Conservation (phyloP, 306 rosid species). For the Cercis canadensis region DNA sequence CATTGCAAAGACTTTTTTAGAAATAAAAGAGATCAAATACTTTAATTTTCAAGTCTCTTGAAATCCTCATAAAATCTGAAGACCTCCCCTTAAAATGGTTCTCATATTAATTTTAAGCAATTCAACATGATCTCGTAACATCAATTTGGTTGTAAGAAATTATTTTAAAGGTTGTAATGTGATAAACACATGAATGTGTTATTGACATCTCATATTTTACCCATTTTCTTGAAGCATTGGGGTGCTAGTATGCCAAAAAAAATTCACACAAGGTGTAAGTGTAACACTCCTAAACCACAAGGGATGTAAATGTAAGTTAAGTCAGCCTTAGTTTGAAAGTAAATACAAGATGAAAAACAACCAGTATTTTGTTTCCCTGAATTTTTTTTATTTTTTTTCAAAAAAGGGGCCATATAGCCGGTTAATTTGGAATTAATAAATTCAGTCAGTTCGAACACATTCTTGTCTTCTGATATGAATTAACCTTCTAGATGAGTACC, state of each 20-base stretch:
- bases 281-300: slow-evolving; percentile 12
- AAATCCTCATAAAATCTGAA: slow-evolving; percentile 5
- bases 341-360: slow-evolving; percentile 11
- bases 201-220: slow-evolving; percentile 19
- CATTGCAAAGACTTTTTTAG: neutral
- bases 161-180: neutral
- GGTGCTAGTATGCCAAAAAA: neutral
- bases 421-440: slow-evolving; percentile 10
- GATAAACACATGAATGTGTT: neutral
- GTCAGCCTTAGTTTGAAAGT: slow-evolving; percentile 23
- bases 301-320: neutral
- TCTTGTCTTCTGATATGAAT: neutral
- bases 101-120: slow-evolving; percentile 1
- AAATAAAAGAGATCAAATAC: neutral
- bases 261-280: neutral
- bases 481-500: neutral
- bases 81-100: neutral
- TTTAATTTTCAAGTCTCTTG: slow-evolving; percentile 5
- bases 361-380: slow-evolving; percentile 10
- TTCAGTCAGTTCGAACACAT: neutral
- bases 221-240: neutral
- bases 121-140: neutral
- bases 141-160: neutral
- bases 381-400: neutral
- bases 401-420: neutral